phyloP scores from a whole-genome alignment of 2,329 filamentous ascomycete genomes.

The Colletotrichum limetticola region DNA sequence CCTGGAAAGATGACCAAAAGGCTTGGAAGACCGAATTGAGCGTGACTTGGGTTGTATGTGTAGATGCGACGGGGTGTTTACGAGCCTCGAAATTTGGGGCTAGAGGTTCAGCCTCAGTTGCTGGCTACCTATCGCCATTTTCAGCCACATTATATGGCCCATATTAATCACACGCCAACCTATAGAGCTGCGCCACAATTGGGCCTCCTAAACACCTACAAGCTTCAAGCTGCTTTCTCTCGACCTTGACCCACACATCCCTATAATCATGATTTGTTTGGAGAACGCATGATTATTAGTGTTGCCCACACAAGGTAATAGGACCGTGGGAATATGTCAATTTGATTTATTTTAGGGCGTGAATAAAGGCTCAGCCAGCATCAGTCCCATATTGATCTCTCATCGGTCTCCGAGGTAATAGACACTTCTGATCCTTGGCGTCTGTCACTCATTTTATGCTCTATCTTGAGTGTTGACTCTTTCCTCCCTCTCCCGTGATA shows the following conservation, averaged over 20 bases:
- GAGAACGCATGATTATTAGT: not conserved
- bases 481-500: slow-evolving; percentile 55
- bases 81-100: slow-evolving; percentile 27
- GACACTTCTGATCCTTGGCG: slow-evolving; percentile 33
- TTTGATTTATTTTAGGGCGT: not conserved
- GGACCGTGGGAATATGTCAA: not conserved
- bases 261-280: not conserved
- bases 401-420: slow-evolving; percentile 26
- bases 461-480: slow-evolving; percentile 9
- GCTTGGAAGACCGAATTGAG: not conserved
- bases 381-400: not conserved
- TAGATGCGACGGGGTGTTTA: not conserved
- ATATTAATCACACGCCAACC: not conserved
- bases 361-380: not conserved
- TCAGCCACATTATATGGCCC: not conserved
- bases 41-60: not conserved
- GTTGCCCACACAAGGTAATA: not conserved
- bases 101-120: slow-evolving; percentile 14
- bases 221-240: not conserved
- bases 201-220: not conserved
- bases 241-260: too few species aligned
- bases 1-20: not conserved
- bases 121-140: not conserved
- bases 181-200: not conserved
- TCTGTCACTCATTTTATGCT: slow-evolving; percentile 9